These are phyloP conservation scores for Aspergillus jensenii DNA, from an alignment of 2,329 filamentous ascomycete species.

Conservation along the genomic window DNA sequence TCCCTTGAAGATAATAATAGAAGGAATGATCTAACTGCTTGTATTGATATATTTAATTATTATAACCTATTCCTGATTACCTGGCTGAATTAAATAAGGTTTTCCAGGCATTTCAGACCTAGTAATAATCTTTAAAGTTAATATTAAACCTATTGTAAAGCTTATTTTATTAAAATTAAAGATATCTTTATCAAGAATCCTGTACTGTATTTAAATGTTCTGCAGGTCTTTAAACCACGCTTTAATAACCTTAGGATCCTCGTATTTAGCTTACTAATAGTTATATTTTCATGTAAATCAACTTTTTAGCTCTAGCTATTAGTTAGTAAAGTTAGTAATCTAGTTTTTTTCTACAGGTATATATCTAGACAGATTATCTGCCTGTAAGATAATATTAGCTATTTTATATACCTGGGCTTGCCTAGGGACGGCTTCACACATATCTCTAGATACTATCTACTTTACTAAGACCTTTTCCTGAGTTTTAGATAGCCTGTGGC, in stretches of 20 bases:
- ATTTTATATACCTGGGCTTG: too few relatives aligned
- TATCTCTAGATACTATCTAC: too few relatives aligned
- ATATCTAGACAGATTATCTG: too few relatives aligned
- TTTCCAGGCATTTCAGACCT: neutral
- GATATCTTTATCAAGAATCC: conserved; percentile 14
- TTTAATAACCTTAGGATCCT: neutral
- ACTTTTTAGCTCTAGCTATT: too few relatives aligned
- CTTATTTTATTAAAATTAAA: conserved; percentile 21
- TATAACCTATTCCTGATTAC: too few relatives aligned
- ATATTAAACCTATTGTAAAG: conserved; percentile 17
- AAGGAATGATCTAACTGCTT: too few relatives aligned
- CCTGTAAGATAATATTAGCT: too few relatives aligned
- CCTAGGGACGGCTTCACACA: rapidly evolving
- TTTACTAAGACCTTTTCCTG: too few relatives aligned
- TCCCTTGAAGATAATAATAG: conserved; percentile 8
- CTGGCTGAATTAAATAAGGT: neutral
- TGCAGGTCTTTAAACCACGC: neutral
- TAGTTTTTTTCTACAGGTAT: too few relatives aligned
- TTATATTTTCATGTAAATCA: too few relatives aligned
- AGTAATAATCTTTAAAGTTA: conserved; percentile 8
- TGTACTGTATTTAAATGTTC: conserved; percentile 8
- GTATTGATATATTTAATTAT: neutral
- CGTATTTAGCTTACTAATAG: neutral
- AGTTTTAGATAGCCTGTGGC: too few relatives aligned
- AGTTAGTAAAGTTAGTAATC: too few relatives aligned